Conservation (phyloP, 1,139 yeast genomes). For the Yamadazyma atmosphaerica region DNA sequence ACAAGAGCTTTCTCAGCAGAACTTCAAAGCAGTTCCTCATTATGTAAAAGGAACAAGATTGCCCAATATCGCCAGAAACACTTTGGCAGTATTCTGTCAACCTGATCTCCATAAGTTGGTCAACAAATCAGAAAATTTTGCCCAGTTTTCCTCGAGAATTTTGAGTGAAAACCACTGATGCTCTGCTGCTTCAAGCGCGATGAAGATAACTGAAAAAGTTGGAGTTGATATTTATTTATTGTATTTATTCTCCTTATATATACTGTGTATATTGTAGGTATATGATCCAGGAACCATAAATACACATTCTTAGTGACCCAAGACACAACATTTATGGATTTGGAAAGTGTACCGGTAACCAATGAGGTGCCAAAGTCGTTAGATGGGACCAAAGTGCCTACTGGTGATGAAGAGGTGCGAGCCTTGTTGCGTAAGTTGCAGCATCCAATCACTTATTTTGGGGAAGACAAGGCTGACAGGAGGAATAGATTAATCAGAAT, state of each 20-base stretch:
- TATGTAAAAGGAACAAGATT: constrained; percentile 47
- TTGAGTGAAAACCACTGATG: constrained; percentile 32
- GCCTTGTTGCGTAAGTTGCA: constrained; percentile 46
- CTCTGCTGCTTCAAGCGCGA: no score
- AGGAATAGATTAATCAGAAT: constrained; percentile 51
- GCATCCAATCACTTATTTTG: constrained; percentile 60
- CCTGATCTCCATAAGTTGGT: constrained; percentile 56
- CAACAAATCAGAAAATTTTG: constrained; percentile 47
- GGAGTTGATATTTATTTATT: no score
- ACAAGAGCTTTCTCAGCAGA: constrained; percentile 49
- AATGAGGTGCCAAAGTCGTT: constrained; percentile 18
- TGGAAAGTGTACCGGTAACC: constrained; percentile 23
- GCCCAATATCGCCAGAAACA: constrained; percentile 48
- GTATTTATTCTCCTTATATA: no score
- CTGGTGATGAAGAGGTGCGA: constrained; percentile 63
- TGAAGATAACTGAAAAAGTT: no score
- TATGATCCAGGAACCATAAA: background rate
- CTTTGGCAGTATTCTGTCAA: constrained; percentile 66
- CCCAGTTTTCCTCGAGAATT: constrained; percentile 45
- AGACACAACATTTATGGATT: constrained; percentile 20
- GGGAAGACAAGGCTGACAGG: constrained; percentile 63
- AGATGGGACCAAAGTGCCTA: constrained; percentile 43
- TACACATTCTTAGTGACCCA: no score
- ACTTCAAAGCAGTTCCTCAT: constrained; percentile 63
- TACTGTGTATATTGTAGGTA: background rate